A percentile compares a stretch with the other conserved stretches of the same genome.
Conservation (phyloP, 192 early-diverging fungal genomes). For the Thamnidium elegans region DNA sequence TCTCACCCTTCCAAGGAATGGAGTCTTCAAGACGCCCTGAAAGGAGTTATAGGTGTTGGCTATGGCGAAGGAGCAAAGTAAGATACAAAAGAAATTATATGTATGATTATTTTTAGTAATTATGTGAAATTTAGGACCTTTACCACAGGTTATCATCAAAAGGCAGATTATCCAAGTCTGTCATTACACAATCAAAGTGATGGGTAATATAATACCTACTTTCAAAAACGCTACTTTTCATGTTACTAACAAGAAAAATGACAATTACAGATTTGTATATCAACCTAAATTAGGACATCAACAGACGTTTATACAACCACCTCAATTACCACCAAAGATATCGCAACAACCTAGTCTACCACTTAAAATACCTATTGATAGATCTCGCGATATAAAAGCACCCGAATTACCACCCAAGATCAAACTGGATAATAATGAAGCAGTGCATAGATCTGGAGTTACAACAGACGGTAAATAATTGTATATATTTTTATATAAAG, state of each 20-base stretch:
- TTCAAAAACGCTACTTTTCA: no score
- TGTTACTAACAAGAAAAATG: no score
- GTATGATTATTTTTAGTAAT: no score
- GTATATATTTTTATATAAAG: no score
- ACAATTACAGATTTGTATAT: slow-evolving; percentile 4
- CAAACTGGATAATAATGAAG: slow-evolving; percentile 4
- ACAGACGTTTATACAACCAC: neutral
- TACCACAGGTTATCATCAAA: neutral
- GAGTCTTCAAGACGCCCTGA: slow-evolving; percentile 35
- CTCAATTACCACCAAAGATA: slow-evolving; percentile 5
- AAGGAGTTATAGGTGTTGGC: slow-evolving; percentile 26
- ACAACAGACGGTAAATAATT: neutral
- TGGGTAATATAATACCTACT: no score
- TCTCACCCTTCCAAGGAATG: slow-evolving; percentile 18
- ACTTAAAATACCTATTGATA: slow-evolving; percentile 17
- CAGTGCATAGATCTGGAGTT: neutral
- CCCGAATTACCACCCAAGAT: slow-evolving; percentile 23
- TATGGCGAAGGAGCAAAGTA: slow-evolving; percentile 2
- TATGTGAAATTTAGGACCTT: neutral
- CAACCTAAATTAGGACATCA: slow-evolving; percentile 4
- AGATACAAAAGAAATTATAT: neutral
- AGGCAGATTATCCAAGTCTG: slow-evolving; percentile 14
- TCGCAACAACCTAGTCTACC: slow-evolving; percentile 19
- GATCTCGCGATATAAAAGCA: neutral
- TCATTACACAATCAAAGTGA: slow-evolving; percentile 30